Evolutionary conservation across 2,329 filamentous ascomycete species (phyloP).

Genomic region (Knoxdaviesia proteae): DNA sequence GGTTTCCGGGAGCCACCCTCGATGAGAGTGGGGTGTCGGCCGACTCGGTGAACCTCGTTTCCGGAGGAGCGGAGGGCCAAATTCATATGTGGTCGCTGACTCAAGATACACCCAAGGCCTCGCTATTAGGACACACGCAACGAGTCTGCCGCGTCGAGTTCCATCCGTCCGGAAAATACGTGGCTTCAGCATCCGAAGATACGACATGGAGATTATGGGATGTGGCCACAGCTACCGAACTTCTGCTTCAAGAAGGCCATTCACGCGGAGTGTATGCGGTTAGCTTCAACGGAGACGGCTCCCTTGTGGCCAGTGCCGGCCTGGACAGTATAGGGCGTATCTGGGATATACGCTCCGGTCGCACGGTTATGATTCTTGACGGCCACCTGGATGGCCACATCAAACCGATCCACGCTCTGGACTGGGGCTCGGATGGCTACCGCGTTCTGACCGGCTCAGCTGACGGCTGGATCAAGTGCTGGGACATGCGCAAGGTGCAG

Average conservation of each 20-base stretch:
- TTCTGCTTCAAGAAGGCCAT: constrained; percentile 83
- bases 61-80: constrained; percentile 71
- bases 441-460: constrained; percentile 82
- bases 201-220: constrained; percentile 97
- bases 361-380: constrained; percentile 90
- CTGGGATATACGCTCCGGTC: constrained; percentile 82
- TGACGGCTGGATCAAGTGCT: constrained; percentile 94
- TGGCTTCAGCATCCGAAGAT: constrained; percentile 87
- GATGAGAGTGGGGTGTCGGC: constrained; percentile 49
- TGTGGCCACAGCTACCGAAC: constrained; percentile 61
- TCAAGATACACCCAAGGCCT: constrained; percentile 67
- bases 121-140: constrained; percentile 62
- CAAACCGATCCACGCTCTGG: constrained; percentile 77
- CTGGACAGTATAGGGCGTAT: constrained; percentile 86
- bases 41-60: constrained; percentile 64
- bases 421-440: constrained; percentile 83
- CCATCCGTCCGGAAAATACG: constrained; percentile 73
- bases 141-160: constrained; percentile 87
- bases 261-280: constrained; percentile 83
- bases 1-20: constrained; percentile 68
- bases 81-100: constrained; percentile 80
- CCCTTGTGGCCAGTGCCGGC: constrained; percentile 75
- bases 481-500: constrained; percentile 83
- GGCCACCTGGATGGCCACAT: constrained; percentile 65
- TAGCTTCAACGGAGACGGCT: constrained; percentile 79